A percentile compares a stretch with the other conserved stretches of the same genome.
phyloP scores from a whole-genome alignment of 306 rosid species.

The Pachyrhizus erosus region DNA sequence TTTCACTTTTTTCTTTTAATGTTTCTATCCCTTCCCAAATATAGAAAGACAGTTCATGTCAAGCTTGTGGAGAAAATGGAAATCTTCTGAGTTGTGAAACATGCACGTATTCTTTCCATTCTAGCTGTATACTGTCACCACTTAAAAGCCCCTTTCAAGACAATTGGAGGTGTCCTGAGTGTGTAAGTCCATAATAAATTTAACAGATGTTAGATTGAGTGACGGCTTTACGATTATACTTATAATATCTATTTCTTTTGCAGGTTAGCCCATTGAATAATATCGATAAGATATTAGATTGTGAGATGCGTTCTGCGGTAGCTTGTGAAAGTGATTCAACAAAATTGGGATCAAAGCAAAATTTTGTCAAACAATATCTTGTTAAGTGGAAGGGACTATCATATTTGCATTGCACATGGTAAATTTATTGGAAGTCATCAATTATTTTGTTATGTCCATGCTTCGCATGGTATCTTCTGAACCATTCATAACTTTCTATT shows the following conservation, averaged over 20 bases:
- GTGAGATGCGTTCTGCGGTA: conserved; percentile 86
- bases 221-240: conserved; percentile 26
- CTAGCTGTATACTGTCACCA: conserved; percentile 81
- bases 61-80: conserved; percentile 86
- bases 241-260: conserved; percentile 16
- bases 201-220: conserved; percentile 15
- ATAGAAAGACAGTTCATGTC: conserved; percentile 89
- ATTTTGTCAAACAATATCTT: conserved; percentile 88
- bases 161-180: conserved; percentile 94
- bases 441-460: conserved; percentile 3
- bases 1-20: conserved; percentile 8
- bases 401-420: conserved; percentile 93
- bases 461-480: conserved; percentile 14
- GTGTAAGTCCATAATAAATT: conserved; percentile 63
- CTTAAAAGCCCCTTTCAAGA: conserved; percentile 61
- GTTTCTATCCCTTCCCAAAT: background rate
- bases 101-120: conserved; percentile 83
- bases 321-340: conserved; percentile 74
- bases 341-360: conserved; percentile 75
- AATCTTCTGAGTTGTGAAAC: conserved; percentile 79
- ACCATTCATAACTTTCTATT: conserved; percentile 26
- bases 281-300: conserved; percentile 88
- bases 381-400: conserved; percentile 98
- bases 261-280: conserved; percentile 95
- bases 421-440: conserved; percentile 43